Evolutionary conservation across 2,329 filamentous ascomycete species (phyloP), one percentile per base, ranked within the genome.

Genomic region (Fusarium nodosum): DNA sequence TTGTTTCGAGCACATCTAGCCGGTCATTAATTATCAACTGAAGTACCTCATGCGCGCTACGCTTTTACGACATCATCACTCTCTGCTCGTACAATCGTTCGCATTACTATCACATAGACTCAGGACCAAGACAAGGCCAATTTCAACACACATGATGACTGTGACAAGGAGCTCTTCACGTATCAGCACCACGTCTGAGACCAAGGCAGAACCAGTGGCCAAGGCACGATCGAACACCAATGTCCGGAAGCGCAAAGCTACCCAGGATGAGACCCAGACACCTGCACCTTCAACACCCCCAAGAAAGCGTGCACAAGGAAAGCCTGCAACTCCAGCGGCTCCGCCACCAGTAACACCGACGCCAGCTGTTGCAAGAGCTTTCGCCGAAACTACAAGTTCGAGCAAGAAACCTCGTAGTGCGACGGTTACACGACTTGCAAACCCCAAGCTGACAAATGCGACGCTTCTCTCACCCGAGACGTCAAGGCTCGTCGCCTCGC

Each of bases 391-490:
- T 11, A 71, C 64, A 31, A 73, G 72, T 22, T 76, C 72, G 31
- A 75, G 74, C 16, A 77, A 75, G 44, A 84, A 81, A 57, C 81
- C 82, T 45, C 80, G 76, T 33, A 78, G 81, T 24, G 77, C 78
- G 16, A 79, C 79, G 3, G 79, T 86, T 36, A 79, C 83, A 53
- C 86, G 90, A 26, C 85, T 91, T 3, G 90, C 89, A 16, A 84
- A 89, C 67, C 88, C 90, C 0, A 86, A 86, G 69, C 80, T 82
- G 16, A 91, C 90, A 44, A 93, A 93, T 76, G 91, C 91, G 2
- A 85, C 88, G 2, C 82, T 94, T 12, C 79, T 92, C n/a, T 93
- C 91, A 0, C 91, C 91, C 3, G 86, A 90, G 75, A 90, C 90
- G 5, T 91, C 89, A 4, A 85, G 88, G 45, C 76, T 93, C 10